phyloP scores from a whole-genome alignment of 345 rosid genomes.

The Rhodamnia rubescens region DNA sequence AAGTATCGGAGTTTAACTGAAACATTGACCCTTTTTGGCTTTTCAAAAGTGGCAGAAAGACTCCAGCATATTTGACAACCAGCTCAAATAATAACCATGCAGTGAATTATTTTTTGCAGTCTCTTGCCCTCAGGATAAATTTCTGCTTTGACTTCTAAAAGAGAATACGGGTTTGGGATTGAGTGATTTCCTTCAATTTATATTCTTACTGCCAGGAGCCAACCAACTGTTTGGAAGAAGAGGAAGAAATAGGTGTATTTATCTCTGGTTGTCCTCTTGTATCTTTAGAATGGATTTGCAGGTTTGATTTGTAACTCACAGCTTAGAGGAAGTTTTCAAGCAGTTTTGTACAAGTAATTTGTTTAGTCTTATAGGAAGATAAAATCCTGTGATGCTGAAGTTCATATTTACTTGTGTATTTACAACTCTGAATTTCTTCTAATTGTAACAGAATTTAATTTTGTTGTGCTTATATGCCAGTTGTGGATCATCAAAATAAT shows the following conservation, averaged over 20 bases:
- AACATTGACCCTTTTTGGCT: neutral
- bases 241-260: constrained; percentile 5
- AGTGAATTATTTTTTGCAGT: neutral
- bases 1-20: neutral
- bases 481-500: neutral
- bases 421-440: neutral
- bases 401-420: neutral
- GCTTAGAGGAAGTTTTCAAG: constrained; percentile 5
- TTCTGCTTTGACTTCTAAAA: neutral
- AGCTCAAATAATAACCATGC: neutral
- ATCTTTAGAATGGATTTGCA: constrained; percentile 12
- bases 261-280: constrained; percentile 13
- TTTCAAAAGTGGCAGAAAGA: constrained; percentile 3
- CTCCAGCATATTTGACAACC: neutral
- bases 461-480: neutral
- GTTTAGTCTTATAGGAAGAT: constrained; percentile 17
- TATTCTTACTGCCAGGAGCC: constrained; percentile 7
- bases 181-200: neutral
- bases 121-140: constrained; percentile 1
- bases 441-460: neutral
- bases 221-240: constrained; percentile 10
- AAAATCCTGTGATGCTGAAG: constrained; percentile 1
- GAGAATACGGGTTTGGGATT: neutral
- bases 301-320: constrained; percentile 20
- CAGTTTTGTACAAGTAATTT: constrained; percentile 31